Percentiles rank a stretch among this genome's conserved stretches.
phyloP scores from a whole-genome alignment of 75 land plant species.

The Cryptomeria japonica region DNA sequence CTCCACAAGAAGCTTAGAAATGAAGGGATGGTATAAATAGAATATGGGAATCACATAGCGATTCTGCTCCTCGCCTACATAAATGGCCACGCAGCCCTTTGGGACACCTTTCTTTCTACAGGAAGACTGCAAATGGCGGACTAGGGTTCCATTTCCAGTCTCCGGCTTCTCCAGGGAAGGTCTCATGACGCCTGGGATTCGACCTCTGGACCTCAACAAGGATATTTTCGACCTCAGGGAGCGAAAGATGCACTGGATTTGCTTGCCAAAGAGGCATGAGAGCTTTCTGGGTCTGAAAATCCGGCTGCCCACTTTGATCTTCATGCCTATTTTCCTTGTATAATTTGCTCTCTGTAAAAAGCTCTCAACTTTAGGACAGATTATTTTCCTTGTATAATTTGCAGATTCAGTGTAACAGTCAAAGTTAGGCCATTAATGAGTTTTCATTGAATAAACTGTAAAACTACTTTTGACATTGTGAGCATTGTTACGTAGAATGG shows the following conservation, averaged over 20 bases:
- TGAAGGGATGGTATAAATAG: slow-evolving; percentile 24
- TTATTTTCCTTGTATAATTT: too few species aligned
- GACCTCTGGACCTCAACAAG: not conserved
- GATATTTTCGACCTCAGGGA: not conserved
- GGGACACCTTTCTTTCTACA: not conserved
- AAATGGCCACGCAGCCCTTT: slow-evolving; percentile 27
- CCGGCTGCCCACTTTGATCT: not conserved
- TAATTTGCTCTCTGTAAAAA: too few species aligned
- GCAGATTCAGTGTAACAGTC: too few species aligned
- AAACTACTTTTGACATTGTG: too few species aligned
- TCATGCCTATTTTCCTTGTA: not conserved
- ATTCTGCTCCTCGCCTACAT: slow-evolving; percentile 29
- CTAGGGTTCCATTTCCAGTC: not conserved
- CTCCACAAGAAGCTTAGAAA: slow-evolving; percentile 17
- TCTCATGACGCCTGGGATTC: not conserved
- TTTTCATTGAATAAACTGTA: too few species aligned
- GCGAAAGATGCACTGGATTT: not conserved
- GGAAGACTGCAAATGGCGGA: not conserved
- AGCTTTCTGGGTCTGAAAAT: not conserved
- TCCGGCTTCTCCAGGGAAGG: not conserved
- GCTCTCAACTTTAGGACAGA: too few species aligned
- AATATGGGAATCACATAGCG: slow-evolving; percentile 31
- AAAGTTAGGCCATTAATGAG: too few species aligned
- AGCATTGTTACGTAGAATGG: too few species aligned
- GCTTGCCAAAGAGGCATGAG: not conserved